phyloP scores from a whole-genome alignment of 306 rosid genomes.

The Carpinus fangiana region DNA sequence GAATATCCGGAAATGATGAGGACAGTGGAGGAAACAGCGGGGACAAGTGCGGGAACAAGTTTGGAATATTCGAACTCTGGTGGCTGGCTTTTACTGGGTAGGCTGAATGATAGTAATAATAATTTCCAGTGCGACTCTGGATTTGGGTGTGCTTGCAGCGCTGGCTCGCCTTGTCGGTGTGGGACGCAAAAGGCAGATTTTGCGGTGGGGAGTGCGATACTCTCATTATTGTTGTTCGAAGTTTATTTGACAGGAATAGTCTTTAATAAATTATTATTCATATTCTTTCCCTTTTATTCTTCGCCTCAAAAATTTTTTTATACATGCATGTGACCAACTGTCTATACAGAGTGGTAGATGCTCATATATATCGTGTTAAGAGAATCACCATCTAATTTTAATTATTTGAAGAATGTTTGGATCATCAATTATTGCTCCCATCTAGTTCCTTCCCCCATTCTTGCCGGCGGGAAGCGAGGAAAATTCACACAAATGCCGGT shows the following conservation, averaged over 20 bases:
- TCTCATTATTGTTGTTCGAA: conserved; percentile 12
- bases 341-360: no score
- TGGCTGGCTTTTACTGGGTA: conserved; percentile 21
- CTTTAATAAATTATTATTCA: conserved; percentile 18
- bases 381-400: no score
- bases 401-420: no score
- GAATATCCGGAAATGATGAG: conserved; percentile 16
- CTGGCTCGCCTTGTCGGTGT: conserved; percentile 39
- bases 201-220: conserved; percentile 19
- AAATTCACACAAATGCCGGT: no score
- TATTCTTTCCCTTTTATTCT: not conserved
- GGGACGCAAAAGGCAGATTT: conserved; percentile 13
- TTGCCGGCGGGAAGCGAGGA: no score
- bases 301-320: not conserved
- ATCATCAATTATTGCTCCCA: no score
- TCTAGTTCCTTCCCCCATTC: no score
- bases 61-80: conserved; percentile 28
- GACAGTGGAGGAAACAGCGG: not conserved
- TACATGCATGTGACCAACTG: not conserved
- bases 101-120: conserved; percentile 11
- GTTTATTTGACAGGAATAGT: conserved; percentile 7
- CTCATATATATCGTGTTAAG: no score
- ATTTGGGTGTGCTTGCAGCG: conserved; percentile 6
- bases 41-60: conserved; percentile 24
- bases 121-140: not conserved